Base-by-base conservation (phyloP, 805 yeast species). In the Debaryomyces castellii region DNA sequence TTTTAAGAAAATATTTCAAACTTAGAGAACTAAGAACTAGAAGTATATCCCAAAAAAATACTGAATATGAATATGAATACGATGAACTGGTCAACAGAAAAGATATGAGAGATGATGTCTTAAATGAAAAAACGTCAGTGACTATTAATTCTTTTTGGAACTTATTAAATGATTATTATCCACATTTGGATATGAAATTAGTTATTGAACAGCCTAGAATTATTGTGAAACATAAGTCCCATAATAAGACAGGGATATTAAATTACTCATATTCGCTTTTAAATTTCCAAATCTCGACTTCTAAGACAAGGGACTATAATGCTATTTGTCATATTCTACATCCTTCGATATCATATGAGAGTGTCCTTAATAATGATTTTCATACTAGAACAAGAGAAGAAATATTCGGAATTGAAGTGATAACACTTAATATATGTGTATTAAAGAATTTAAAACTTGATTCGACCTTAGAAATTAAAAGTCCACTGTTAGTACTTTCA, bases 241-340 rank as follows among this genome's bases (percentile, higher is more conserved):
- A 51, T 23, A 45, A 37, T 22, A 41, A 51, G 10, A 48, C 49
- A 2, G 53, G 55, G 45, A 43, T 71, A 27, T 46, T 72, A 23
- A 62, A 63, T 43, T 58, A 66, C 24, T 59, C 69, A 1, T 70
- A 64, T 50, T 64, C 74, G 3, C 57, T 68, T 45, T 51, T 71
- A 44, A 59, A 66, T 45, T 51, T 72, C 33, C 71, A 64, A 37
- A 48, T 70, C 4, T 34, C 54, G 30, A 71, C 75, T 1, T 61
- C 69, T 2, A 48, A 45, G 8, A 48, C 56, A 12, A 53, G 70
- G 41, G 64, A 63, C 27, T 72, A 72, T 49, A 64, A 62, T 27
- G 53, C 65, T 5, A 63, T 57, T 23, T 69, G 71, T 43, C 66
- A 67, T 41, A 45, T 70, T 14, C 49, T 69, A 16, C 60, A 63